Evolutionary conservation across 164 flowering plant genomes (phyloP), one percentile per base, ranked within the genome.

Genomic region (Houttuynia cordata): DNA sequence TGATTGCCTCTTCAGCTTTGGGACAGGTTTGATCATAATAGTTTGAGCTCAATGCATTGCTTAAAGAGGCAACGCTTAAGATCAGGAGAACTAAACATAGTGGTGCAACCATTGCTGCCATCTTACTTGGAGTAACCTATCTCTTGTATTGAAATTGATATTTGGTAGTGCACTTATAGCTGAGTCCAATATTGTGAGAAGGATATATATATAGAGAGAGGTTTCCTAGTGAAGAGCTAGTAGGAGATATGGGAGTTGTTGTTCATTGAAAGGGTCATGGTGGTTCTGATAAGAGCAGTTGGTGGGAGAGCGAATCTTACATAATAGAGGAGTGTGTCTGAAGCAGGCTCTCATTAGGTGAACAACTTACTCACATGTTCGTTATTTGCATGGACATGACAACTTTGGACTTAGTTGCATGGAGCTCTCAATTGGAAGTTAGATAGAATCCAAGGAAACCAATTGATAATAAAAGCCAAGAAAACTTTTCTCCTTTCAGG

Each of bases 1-100:
- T 58, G 21, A 92, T 73, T 9, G 68, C 53, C 19, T 56, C n/a
- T 61, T 92, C 98, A 0, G 75, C 82, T 6, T 70, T 42, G 0
- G 93, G 93, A 64, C 96, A 92, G 53, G 91, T 74, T n/a, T 83
- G 69, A 17, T 76, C 81, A 34, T 89, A 87, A 78, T 85, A 79
- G 67, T 81, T 78, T 39, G 40, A 61, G 74, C 86, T 86, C 58
- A 91, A 66, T 13, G 83, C 75, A 71, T 68, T 39, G 12, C 8
- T 19, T 24, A 41, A 52, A 75, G 57, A 62, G 23, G 62, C 64
- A 60, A 75, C 18, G 51, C 40, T 25, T 10, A 62, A 51, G 24
- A 9, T 6, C 34, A 73, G 22, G 42, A 76, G 8, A 40, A 74
- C 67, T 58, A 64, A 63, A 56, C 65, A 56, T 7, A 70, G 34